phyloP scores from a whole-genome alignment of 179 eudicot species.

The Pouteria campechiana region DNA sequence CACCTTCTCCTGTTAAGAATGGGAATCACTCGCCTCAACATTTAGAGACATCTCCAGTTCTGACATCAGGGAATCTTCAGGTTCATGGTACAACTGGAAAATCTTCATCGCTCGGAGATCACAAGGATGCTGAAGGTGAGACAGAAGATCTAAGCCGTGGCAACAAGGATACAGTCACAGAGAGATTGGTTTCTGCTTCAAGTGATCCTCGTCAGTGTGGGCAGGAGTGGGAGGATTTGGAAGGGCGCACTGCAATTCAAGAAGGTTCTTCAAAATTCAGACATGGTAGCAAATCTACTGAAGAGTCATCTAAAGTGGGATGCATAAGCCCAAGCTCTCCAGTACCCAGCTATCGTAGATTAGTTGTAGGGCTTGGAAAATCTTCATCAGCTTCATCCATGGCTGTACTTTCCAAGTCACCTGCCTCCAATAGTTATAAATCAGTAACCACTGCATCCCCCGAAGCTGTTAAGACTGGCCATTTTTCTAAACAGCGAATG shows the following conservation, averaged over 20 bases:
- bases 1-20: conserved; percentile 16
- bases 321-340: conserved; percentile 16
- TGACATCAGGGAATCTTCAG: conserved; percentile 14
- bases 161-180: conserved; percentile 20
- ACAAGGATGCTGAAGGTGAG: conserved; percentile 25
- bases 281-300: conserved; percentile 20
- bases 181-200: conserved; percentile 14
- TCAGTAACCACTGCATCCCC: too few relatives aligned
- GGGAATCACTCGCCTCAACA: conserved; percentile 10
- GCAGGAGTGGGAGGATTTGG: conserved; percentile 16
- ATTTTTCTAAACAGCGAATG: too few relatives aligned
- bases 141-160: conserved; percentile 10
- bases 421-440: conserved; percentile 32
- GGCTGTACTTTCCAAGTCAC: conserved; percentile 24
- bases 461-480: too few relatives aligned
- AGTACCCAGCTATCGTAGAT: conserved; percentile 31
- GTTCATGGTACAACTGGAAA: conserved; percentile 7
- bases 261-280: conserved; percentile 24
- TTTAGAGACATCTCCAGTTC: conserved; percentile 13
- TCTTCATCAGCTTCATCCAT: conserved; percentile 31
- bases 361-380: conserved; percentile 28
- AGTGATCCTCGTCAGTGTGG: conserved; percentile 9
- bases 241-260: conserved; percentile 17
- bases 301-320: conserved; percentile 23
- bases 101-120: conserved; percentile 15